Evolutionary conservation across 345 rosid species (phyloP).

Genomic region (Aurinia saxatilis): DNA sequence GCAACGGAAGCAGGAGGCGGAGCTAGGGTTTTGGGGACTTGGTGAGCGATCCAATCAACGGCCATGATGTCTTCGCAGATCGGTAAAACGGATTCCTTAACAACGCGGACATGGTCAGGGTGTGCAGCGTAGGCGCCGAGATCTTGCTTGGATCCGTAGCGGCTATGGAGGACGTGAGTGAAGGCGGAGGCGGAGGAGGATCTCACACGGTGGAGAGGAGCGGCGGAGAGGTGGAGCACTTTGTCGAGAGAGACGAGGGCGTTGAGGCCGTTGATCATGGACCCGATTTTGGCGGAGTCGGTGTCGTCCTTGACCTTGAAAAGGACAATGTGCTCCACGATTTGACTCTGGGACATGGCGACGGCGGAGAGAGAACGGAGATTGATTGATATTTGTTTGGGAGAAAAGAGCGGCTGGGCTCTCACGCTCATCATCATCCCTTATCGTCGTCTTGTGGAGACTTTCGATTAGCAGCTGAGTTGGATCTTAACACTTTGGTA

Average conservation of each 20-base stretch:
- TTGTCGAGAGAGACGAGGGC: slow-evolving; percentile 43
- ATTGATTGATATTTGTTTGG: slow-evolving; percentile 1
- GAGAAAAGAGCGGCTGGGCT: slow-evolving; percentile 13
- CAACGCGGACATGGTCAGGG: slow-evolving; percentile 61
- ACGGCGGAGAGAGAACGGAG: slow-evolving; percentile 23
- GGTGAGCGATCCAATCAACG: slow-evolving; percentile 76
- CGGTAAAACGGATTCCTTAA: slow-evolving; percentile 50
- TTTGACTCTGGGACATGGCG: slow-evolving; percentile 35
- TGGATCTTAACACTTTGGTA: too few species aligned
- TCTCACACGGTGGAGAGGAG: slow-evolving; percentile 38
- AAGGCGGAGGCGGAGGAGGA: slow-evolving; percentile 34
- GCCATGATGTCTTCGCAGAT: slow-evolving; percentile 86
- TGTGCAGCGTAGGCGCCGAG: slow-evolving; percentile 51
- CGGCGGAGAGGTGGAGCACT: slow-evolving; percentile 62
- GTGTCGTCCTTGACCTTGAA: slow-evolving; percentile 58
- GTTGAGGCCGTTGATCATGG: slow-evolving; percentile 57
- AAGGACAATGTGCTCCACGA: slow-evolving; percentile 77
- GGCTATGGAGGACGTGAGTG: slow-evolving; percentile 94
- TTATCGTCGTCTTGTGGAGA: not conserved
- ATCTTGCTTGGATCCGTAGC: slow-evolving; percentile 62
- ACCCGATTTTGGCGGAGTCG: slow-evolving; percentile 33
- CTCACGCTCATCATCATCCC: slow-evolving; percentile 18
- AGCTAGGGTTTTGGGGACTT: slow-evolving; percentile 26
- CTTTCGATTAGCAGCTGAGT: too few species aligned
- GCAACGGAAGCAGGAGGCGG: slow-evolving; percentile 48